phyloP scores from a whole-genome alignment of 495 filamentous ascomycete genomes.

The Xylaria curta region DNA sequence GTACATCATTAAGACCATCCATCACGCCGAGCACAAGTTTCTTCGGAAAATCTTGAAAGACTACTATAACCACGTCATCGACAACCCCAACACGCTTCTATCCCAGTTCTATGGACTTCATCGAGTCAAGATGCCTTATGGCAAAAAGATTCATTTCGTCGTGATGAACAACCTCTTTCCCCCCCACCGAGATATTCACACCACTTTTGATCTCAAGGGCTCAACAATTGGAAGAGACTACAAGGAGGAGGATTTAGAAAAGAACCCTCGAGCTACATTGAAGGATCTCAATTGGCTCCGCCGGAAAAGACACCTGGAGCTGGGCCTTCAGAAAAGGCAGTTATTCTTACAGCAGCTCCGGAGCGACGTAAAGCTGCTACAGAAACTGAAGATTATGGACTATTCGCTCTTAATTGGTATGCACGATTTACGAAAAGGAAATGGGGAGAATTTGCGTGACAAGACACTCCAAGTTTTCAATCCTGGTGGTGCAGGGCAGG shows the following conservation, averaged over 20 bases:
- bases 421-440: constrained; percentile 86
- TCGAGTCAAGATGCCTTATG: constrained; percentile 97
- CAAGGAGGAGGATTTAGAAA: constrained; percentile 83
- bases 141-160: constrained; percentile 98
- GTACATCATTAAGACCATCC: constrained; percentile 99
- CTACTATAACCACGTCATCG: constrained; percentile 91
- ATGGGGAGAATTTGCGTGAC: constrained; percentile 93
- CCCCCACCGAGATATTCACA: constrained; percentile 95
- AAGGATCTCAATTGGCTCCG: constrained; percentile 98
- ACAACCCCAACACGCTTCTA: constrained; percentile 94
- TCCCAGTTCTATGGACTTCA: constrained; percentile 99
- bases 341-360: constrained; percentile 88
- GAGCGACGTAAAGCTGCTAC: constrained; percentile 82
- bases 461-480: constrained; percentile 96
- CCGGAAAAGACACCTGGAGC: constrained; percentile 81
- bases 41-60: constrained; percentile 89
- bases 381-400: constrained; percentile 95
- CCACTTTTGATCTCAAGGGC: constrained; percentile 97
- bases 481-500: constrained; percentile 73
- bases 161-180: constrained; percentile 99
- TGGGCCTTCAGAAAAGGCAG: constrained; percentile 84
- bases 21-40: constrained; percentile 95
- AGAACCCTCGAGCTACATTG: constrained; percentile 89
- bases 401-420: constrained; percentile 96
- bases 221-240: constrained; percentile 93